These are phyloP conservation scores for Penicillium brasilianum DNA, from an alignment of 2,329 filamentous ascomycete genomes.

Conservation along the genomic window DNA sequence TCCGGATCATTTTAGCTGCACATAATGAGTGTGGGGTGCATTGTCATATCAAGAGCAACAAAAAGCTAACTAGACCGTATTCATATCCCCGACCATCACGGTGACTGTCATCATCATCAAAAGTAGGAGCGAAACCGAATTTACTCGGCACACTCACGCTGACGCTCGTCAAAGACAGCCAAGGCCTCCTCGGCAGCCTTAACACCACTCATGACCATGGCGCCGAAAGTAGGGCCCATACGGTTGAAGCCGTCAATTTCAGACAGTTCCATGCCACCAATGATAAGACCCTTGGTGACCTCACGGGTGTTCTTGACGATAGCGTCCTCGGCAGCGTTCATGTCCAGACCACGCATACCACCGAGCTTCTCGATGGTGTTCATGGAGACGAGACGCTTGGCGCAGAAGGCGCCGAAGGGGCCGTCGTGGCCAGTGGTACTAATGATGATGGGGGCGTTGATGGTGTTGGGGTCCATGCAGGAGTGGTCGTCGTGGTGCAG, in stretches of 20 bases:
- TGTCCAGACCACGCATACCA: conserved; percentile 91
- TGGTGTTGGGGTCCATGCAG: conserved; percentile 98
- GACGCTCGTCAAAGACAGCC: conserved; percentile 75
- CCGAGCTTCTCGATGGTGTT: conserved; percentile 79
- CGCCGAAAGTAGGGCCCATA: conserved; percentile 88
- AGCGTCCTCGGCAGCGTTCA: conserved; percentile 88
- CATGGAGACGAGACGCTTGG: conserved; percentile 91
- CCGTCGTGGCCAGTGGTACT: conserved; percentile 90
- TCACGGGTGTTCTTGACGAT: conserved; percentile 92
- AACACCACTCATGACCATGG: conserved; percentile 85
- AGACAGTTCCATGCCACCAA: conserved; percentile 93
- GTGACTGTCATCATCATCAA: background rate
- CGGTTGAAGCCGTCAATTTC: conserved; percentile 90
- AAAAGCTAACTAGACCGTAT: conserved; percentile 11
- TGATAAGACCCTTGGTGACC: conserved; percentile 83
- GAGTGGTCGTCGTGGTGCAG: conserved; percentile 88
- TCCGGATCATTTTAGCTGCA: conserved; percentile 9
- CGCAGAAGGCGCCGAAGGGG: conserved; percentile 87
- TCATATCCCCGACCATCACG: background rate
- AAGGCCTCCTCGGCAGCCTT: conserved; percentile 90
- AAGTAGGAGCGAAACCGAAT: conserved; percentile 5
- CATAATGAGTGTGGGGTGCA: conserved; percentile 29
- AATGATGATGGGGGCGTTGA: conserved; percentile 88
- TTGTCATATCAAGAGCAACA: conserved; percentile 22
- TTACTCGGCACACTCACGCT: conserved; percentile 73